A percentile compares a stretch with the other conserved stretches of the same genome.
phyloP scores from a whole-genome alignment of 805 yeast species.

The Starmerella apis region DNA sequence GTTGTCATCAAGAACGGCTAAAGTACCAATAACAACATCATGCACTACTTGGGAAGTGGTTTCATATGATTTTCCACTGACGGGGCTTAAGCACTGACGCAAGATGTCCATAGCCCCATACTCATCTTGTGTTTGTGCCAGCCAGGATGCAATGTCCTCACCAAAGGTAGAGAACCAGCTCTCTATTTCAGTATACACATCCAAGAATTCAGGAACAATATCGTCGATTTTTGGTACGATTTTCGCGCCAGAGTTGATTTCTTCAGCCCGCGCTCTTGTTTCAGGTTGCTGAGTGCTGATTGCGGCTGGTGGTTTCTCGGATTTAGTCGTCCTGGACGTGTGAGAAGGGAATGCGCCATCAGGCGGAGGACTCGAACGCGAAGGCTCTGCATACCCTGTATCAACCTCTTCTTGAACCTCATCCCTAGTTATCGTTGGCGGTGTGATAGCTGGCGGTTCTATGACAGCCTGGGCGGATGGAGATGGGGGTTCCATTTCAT shows the following conservation, averaged over 20 bases:
- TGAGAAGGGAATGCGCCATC: neutral
- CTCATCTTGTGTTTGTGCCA: neutral
- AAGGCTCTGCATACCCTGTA: neutral
- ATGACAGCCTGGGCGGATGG: neutral
- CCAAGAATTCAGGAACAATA: conserved; percentile 18
- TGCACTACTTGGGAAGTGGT: neutral
- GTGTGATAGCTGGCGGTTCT: neutral
- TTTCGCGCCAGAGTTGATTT: conserved; percentile 21
- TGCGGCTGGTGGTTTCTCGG: neutral
- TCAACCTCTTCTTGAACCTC: neutral
- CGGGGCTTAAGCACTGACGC: neutral
- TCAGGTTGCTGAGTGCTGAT: conserved; percentile 5
- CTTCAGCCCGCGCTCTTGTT: conserved; percentile 25
- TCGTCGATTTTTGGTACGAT: conserved; percentile 23
- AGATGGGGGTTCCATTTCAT: conserved; percentile 17
- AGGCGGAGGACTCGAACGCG: conserved; percentile 2
- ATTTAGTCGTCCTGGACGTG: neutral
- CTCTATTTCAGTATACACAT: conserved; percentile 18
- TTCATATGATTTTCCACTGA: neutral
- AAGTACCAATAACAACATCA: neutral
- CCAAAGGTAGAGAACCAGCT: conserved; percentile 16
- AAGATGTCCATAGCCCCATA: neutral
- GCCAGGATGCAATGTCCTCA: conserved; percentile 2
- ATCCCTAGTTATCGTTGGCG: neutral
- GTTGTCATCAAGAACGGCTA: neutral